Evolutionary conservation across 2,329 filamentous ascomycete genomes (phyloP).

Genomic region (Paraphoma chrysanthemicola): DNA sequence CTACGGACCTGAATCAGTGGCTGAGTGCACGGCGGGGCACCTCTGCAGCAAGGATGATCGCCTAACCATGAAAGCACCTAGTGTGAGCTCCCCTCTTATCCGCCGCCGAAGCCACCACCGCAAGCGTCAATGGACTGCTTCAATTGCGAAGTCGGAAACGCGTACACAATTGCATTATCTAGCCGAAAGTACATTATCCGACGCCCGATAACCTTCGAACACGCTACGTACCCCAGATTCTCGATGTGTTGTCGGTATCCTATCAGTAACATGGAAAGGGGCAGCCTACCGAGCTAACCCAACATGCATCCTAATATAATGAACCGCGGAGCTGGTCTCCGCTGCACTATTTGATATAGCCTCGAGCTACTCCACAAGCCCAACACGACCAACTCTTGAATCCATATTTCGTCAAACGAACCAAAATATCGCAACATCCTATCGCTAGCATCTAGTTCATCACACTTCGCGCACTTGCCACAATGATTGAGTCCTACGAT

Average conservation of each 20-base stretch:
- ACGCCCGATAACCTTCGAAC: background rate
- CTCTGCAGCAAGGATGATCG: too few relatives aligned
- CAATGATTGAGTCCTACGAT: constrained; percentile 8
- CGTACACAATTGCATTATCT: background rate
- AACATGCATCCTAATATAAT: background rate
- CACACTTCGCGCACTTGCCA: background rate
- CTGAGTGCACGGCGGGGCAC: too few relatives aligned
- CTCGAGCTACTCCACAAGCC: background rate
- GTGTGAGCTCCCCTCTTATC: background rate
- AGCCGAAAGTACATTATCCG: constrained; percentile 4
- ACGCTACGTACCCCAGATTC: background rate
- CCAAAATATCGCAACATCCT: too few relatives aligned
- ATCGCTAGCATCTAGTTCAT: too few relatives aligned
- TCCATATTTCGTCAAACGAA: too few relatives aligned
- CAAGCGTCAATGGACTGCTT: background rate
- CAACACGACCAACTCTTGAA: background rate
- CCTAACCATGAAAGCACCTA: background rate
- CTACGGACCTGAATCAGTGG: too few relatives aligned
- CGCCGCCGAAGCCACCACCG: background rate
- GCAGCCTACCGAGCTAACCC: background rate
- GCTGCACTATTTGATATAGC: too few relatives aligned
- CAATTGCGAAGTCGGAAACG: background rate
- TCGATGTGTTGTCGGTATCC: background rate
- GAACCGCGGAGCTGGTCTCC: background rate
- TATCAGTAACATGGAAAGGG: background rate